Percentiles rank a stretch among this genome's conserved stretches.
Conservation (phyloP, 139 green algal species). For the Edaphochlamys debaryana region DNA sequence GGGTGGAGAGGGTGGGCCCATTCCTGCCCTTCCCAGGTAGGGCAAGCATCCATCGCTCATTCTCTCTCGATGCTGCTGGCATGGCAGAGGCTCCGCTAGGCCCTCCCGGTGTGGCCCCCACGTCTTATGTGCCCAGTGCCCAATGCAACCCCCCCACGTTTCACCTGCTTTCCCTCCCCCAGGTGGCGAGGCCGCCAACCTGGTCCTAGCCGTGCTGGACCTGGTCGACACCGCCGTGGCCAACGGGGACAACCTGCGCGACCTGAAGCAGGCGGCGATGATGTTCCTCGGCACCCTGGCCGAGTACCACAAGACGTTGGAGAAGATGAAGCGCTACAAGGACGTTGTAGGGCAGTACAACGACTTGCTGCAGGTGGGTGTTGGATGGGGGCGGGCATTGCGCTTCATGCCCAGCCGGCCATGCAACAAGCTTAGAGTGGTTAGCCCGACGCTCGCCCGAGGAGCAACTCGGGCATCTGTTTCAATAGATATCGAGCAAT, state of each 20-base stretch:
- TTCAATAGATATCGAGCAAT: too few relatives aligned
- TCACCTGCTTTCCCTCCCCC: neutral
- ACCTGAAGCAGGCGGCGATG: neutral
- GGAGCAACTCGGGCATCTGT: too few relatives aligned
- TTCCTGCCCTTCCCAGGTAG: slow-evolving; percentile 7
- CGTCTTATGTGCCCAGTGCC: too few relatives aligned
- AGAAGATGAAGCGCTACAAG: neutral
- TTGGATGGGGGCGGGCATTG: too few relatives aligned
- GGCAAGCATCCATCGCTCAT: neutral
- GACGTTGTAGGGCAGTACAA: slow-evolving; percentile 16
- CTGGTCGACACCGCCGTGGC: neutral
- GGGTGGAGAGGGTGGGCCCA: neutral
- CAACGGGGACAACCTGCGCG: neutral
- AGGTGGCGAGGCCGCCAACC: slow-evolving; percentile 1
- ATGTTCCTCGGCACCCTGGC: neutral
- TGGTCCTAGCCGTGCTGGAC: neutral
- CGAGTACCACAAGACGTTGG: neutral
- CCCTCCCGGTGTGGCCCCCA: too few relatives aligned
- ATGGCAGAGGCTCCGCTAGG: too few relatives aligned
- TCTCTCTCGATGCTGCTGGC: neutral
- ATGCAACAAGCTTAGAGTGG: too few relatives aligned
- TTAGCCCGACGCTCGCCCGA: too few relatives aligned
- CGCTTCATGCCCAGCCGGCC: too few relatives aligned
- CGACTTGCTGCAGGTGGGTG: slow-evolving; percentile 20
- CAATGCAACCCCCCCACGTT: too few relatives aligned